These are phyloP conservation scores for Verticillium albo-atrum DNA, from an alignment of 2,329 filamentous ascomycete genomes.

Conservation along the genomic window DNA sequence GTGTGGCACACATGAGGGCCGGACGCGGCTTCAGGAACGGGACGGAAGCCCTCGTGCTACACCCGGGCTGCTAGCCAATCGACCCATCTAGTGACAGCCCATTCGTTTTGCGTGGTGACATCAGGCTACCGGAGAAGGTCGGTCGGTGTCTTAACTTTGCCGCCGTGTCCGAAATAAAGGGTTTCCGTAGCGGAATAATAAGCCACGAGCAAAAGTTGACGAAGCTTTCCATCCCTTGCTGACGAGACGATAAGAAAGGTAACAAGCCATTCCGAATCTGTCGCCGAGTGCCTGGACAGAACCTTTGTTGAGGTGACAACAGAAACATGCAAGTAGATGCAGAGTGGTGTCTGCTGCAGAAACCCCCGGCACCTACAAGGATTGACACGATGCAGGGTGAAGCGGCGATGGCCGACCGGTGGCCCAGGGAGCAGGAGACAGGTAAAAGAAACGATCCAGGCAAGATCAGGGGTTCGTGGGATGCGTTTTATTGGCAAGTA, in stretches of 20 bases:
- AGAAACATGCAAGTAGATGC: neutral
- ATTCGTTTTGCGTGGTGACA: neutral
- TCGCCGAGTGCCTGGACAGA: neutral
- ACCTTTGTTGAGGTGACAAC: neutral
- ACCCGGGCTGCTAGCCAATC: neutral
- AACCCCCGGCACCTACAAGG: neutral
- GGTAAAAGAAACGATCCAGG: neutral
- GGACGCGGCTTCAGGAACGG: neutral
- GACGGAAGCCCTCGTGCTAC: neutral
- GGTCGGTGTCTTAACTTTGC: neutral
- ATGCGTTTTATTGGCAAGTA: neutral
- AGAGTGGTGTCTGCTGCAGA: neutral
- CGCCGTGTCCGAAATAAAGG: neutral
- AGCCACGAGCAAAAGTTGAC: no score
- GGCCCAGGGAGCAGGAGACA: neutral
- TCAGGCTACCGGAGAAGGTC: neutral
- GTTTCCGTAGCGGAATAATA: no score
- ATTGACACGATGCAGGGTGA: neutral
- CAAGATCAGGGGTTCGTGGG: neutral
- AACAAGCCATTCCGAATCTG: neutral
- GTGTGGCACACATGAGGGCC: neutral
- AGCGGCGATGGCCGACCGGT: neutral
- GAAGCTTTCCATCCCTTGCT: no score
- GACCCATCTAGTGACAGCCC: neutral
- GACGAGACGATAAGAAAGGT: no score